These are phyloP conservation scores for Teratosphaeria viscida DNA, from an alignment of 2,329 filamentous ascomycete genomes.

Conservation along the genomic window DNA sequence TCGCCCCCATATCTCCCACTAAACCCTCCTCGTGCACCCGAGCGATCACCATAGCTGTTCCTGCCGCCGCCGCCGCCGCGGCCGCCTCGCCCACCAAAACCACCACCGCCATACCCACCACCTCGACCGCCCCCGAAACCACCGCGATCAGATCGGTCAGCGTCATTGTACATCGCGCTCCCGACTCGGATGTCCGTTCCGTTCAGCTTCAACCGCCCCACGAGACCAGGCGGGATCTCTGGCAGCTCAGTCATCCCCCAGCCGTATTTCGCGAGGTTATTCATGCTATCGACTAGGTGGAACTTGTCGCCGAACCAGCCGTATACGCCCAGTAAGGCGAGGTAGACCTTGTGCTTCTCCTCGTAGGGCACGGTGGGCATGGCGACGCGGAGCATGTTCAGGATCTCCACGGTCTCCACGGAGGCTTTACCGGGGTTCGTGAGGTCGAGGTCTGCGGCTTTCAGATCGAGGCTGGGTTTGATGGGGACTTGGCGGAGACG, in stretches of 20 bases:
- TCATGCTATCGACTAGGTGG: constrained; percentile 40
- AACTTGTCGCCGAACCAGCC: constrained; percentile 29
- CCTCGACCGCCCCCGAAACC: not conserved
- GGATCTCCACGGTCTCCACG: constrained; percentile 31
- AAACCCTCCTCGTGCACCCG: not conserved
- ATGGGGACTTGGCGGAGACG: constrained; percentile 53
- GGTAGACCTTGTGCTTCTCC: constrained; percentile 43
- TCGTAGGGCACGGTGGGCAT: constrained; percentile 33
- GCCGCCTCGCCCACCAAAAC: not conserved
- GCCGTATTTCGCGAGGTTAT: constrained; percentile 41
- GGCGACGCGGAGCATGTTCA: constrained; percentile 33
- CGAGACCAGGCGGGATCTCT: not conserved
- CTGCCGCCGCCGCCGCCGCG: not conserved
- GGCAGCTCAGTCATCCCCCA: constrained; percentile 47
- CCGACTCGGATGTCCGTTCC: not conserved
- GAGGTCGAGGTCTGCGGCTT: constrained; percentile 40
- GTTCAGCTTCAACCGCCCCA: not conserved
- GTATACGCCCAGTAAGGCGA: constrained; percentile 46
- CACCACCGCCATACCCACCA: not conserved
- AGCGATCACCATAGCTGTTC: not conserved
- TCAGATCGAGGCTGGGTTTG: constrained; percentile 42
- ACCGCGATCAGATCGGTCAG: not conserved
- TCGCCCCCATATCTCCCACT: not conserved
- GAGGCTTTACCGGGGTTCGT: constrained; percentile 32
- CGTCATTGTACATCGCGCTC: not conserved